Percentiles rank a stretch among this genome's conserved stretches.
Conservation (phyloP, 768 basidiomycete genomes). For the Scleroderma bovista region DNA sequence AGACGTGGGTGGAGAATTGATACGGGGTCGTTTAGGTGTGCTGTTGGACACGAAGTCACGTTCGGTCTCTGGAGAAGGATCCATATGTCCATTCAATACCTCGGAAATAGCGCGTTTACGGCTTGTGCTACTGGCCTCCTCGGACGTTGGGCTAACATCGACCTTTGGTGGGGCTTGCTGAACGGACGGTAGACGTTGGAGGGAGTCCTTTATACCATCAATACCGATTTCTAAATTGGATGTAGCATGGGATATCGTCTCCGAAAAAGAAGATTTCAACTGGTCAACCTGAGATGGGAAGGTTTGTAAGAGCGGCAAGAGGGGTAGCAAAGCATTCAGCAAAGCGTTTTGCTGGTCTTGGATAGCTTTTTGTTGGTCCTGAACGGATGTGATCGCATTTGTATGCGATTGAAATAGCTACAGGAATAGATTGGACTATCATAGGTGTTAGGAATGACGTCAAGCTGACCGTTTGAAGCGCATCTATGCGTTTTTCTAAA, state of each 20-base stretch:
- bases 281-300: slow-evolving; percentile 49
- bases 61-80: slow-evolving; percentile 10
- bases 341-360: slow-evolving; percentile 53
- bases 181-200: slow-evolving; percentile 3
- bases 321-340: slow-evolving; percentile 48
- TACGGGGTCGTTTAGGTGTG: slow-evolving; percentile 9
- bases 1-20: slow-evolving; percentile 4
- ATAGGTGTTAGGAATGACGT: slow-evolving; percentile 9
- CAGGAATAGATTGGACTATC: slow-evolving; percentile 25
- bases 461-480: slow-evolving; percentile 43
- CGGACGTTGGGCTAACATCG: neutral
- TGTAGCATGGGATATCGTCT: slow-evolving; percentile 14
- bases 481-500: slow-evolving; percentile 51
- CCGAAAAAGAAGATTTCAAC: slow-evolving; percentile 13
- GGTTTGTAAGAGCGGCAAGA: slow-evolving; percentile 56
- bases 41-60: neutral
- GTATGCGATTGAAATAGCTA: slow-evolving; percentile 46
- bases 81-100: neutral
- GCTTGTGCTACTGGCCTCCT: neutral
- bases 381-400: slow-evolving; percentile 52
- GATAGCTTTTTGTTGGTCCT: slow-evolving; percentile 27
- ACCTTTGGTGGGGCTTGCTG: slow-evolving; percentile 1
- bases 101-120: neutral
- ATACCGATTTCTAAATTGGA: slow-evolving; percentile 11
- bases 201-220: slow-evolving; percentile 9